phyloP scores from a whole-genome alignment of 2,329 filamentous ascomycete genomes.

The Talaromyces sp. region DNA sequence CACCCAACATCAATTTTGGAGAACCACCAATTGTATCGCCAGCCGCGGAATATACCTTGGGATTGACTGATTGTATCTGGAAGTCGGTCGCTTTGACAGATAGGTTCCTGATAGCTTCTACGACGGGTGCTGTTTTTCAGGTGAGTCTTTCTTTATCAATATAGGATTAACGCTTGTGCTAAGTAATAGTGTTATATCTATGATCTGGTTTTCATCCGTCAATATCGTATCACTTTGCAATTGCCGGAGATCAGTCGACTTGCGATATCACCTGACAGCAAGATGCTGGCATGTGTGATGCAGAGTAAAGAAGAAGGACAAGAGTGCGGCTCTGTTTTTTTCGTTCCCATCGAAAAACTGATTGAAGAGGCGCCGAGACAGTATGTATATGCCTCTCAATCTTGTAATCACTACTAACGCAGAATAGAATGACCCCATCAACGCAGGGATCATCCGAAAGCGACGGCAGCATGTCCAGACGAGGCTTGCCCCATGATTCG shows the following conservation, averaged over 20 bases:
- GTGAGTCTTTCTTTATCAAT: background rate
- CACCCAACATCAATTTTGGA: background rate
- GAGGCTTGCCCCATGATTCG: background rate
- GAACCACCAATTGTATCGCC: background rate
- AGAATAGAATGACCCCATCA: background rate
- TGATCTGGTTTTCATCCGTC: background rate
- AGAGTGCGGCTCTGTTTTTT: conserved; percentile 10
- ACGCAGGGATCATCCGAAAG: conserved; percentile 2
- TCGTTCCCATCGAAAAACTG: conserved; percentile 5
- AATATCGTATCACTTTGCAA: conserved; percentile 4
- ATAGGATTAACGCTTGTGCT: background rate
- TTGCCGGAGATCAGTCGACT: conserved; percentile 12
- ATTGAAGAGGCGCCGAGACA: conserved; percentile 1
- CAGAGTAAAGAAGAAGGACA: conserved; percentile 20
- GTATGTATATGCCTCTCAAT: background rate
- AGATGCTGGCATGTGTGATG: conserved; percentile 24
- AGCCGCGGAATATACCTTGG: conserved; percentile 4
- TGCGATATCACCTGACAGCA: conserved; percentile 15
- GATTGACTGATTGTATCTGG: conserved; percentile 12
- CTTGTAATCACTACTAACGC: background rate
- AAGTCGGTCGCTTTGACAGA: conserved; percentile 14
- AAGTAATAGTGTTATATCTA: conserved; percentile 16
- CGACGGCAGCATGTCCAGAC: background rate
- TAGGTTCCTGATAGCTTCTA: conserved; percentile 17
- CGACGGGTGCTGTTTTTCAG: conserved; percentile 17